phyloP scores from a whole-genome alignment of 2,329 filamentous ascomycete genomes.

The Colletotrichum viniferum region DNA sequence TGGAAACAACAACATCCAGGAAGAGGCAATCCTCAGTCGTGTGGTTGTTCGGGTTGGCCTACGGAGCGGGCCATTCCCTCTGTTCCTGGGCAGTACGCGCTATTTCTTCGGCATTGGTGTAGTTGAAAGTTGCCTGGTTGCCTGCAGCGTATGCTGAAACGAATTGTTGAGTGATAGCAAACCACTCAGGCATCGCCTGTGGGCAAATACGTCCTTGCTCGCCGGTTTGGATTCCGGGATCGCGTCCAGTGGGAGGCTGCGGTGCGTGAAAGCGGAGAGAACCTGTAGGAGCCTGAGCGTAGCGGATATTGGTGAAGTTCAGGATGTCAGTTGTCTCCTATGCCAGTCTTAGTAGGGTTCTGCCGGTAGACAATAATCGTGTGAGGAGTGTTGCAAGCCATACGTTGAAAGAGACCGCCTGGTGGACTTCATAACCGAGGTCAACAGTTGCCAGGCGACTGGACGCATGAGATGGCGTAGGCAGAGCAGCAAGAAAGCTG shows the following conservation, averaged over 20 bases:
- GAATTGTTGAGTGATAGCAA: not conserved
- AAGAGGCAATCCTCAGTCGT: slow-evolving; percentile 43
- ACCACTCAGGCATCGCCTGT: not conserved
- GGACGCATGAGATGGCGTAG: not conserved
- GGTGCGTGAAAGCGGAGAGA: slow-evolving; percentile 70
- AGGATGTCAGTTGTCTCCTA: slow-evolving; percentile 3
- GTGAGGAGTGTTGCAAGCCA: not conserved
- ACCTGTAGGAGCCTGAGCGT: slow-evolving; percentile 71
- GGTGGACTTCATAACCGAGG: not conserved
- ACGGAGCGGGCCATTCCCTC: not conserved
- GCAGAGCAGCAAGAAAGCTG: not conserved
- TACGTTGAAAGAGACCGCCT: not conserved
- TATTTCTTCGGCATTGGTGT: not conserved
- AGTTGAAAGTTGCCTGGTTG: not conserved
- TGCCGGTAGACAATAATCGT: not conserved
- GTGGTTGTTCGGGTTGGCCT: not conserved
- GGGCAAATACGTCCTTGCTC: not conserved
- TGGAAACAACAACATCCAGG: slow-evolving; percentile 43
- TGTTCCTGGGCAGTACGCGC: not conserved
- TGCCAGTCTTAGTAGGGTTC: not conserved
- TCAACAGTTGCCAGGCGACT: not conserved
- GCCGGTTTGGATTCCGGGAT: not conserved
- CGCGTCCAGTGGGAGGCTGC: slow-evolving; percentile 31
- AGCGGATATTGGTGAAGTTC: slow-evolving; percentile 55
- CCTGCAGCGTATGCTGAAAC: not conserved